Percentiles rank a stretch among this genome's conserved stretches.
Conservation (phyloP, 352 stramenopile genomes). For the Pythium biforme region DNA sequence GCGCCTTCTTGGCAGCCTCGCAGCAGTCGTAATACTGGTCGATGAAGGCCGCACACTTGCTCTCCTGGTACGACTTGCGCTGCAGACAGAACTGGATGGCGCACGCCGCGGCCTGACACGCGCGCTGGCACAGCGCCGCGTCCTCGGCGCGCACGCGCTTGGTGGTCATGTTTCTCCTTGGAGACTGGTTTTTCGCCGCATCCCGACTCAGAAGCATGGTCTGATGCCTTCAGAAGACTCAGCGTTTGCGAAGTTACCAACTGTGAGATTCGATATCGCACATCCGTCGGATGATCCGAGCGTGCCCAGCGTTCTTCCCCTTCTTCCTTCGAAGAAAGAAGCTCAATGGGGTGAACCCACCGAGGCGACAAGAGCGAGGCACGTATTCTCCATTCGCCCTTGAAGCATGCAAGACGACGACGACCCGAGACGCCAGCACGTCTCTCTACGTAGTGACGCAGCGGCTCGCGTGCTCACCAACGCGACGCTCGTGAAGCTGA, state of each 20-base stretch:
- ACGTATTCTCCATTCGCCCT: background rate
- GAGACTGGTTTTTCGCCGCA: no score
- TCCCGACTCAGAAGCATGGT: no score
- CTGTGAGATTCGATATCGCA: conserved; percentile 12
- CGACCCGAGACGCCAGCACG: background rate
- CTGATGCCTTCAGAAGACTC: no score
- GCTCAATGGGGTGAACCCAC: background rate
- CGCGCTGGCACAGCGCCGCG: conserved; percentile 44
- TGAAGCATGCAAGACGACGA: background rate
- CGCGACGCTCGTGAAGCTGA: conserved; percentile 8
- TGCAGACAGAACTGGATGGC: conserved; percentile 84
- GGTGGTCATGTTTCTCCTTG: background rate
- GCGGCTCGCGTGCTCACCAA: conserved; percentile 11
- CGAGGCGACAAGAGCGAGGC: background rate
- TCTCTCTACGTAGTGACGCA: background rate
- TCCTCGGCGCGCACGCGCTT: conserved; percentile 29
- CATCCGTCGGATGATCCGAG: no score
- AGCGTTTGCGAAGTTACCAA: no score
- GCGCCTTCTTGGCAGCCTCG: conserved; percentile 39
- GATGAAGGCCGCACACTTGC: conserved; percentile 56
- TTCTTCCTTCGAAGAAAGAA: conserved; percentile 8
- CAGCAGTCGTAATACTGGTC: conserved; percentile 77
- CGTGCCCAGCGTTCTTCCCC: background rate
- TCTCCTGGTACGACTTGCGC: conserved; percentile 72
- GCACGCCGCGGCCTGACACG: conserved; percentile 74